Evolutionary conservation across 352 stramenopile genomes (phyloP).

Genomic region (Plasmopara viticola): DNA sequence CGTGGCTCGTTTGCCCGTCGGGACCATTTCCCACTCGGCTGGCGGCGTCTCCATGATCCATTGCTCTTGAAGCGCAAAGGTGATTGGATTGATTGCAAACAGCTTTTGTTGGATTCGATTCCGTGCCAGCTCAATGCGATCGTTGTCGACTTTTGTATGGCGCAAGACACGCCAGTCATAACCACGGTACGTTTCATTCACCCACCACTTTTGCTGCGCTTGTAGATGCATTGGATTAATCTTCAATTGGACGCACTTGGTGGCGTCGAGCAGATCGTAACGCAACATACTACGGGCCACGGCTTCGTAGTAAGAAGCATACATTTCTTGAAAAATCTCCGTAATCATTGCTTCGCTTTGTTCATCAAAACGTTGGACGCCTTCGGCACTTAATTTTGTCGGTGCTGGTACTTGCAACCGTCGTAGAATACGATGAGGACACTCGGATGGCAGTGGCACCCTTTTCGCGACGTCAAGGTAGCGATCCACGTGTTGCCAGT

Average conservation of each 20-base stretch:
- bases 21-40: slow-evolving; percentile 63
- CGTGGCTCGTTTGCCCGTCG: slow-evolving; percentile 21
- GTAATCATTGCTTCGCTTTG: slow-evolving; percentile 63
- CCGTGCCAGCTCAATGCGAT: slow-evolving; percentile 35
- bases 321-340: slow-evolving; percentile 71
- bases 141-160: slow-evolving; percentile 59
- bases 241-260: slow-evolving; percentile 56
- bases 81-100: slow-evolving; percentile 74
- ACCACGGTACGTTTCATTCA: slow-evolving; percentile 63
- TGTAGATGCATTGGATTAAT: slow-evolving; percentile 80
- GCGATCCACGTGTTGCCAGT: slow-evolving; percentile 73
- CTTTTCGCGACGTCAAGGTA: slow-evolving; percentile 44
- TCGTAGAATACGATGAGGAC: slow-evolving; percentile 54
- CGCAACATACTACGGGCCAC: slow-evolving; percentile 78
- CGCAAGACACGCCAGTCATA: slow-evolving; percentile 77
- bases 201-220: slow-evolving; percentile 84
- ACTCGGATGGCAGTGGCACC: slow-evolving; percentile 57
- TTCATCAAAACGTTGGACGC: slow-evolving; percentile 49
- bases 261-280: slow-evolving; percentile 83
- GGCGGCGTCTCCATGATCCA: slow-evolving; percentile 75
- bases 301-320: slow-evolving; percentile 71
- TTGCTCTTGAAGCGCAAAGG: slow-evolving; percentile 83
- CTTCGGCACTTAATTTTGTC: slow-evolving; percentile 31
- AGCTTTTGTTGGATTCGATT: slow-evolving; percentile 43
- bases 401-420: slow-evolving; percentile 67